Conservation (phyloP, 1,284 basidiomycete genomes). For the Kwoniella shivajii region DNA sequence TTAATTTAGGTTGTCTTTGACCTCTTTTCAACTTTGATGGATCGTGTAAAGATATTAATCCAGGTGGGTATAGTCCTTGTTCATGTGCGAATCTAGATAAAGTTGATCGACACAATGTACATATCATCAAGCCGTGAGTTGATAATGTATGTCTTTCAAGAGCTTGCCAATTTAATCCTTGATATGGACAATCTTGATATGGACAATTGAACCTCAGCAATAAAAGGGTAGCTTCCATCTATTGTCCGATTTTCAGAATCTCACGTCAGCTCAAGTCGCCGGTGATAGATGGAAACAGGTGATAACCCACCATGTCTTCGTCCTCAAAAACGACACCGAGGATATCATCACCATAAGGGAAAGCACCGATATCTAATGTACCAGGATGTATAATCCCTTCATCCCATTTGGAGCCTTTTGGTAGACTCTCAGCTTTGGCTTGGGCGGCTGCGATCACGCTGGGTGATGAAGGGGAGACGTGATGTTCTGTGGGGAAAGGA, state of each 20-base stretch:
- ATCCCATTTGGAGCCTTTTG: constrained; percentile 47
- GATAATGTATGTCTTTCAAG: constrained; percentile 64
- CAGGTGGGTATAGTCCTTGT: constrained; percentile 77
- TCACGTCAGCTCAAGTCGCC: background rate
- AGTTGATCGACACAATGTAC: constrained; percentile 82
- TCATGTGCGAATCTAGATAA: constrained; percentile 98
- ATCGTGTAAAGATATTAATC: constrained; percentile 72
- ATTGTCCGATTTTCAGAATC: background rate
- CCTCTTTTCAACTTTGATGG: constrained; percentile 67
- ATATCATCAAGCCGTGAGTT: constrained; percentile 74
- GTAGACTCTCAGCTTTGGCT: constrained; percentile 31
- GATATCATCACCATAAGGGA: constrained; percentile 71
- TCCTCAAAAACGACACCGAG: constrained; percentile 85
- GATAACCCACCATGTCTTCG: constrained; percentile 65
- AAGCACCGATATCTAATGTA: constrained; percentile 43
- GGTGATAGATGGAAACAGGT: background rate
- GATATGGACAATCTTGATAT: constrained; percentile 75
- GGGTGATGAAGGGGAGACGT: constrained; percentile 58
- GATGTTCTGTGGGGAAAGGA: constrained; percentile 64
- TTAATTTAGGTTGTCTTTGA: constrained; percentile 44
- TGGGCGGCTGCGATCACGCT: constrained; percentile 39
- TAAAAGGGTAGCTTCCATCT: constrained; percentile 90
- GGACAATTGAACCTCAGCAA: constrained; percentile 87
- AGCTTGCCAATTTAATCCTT: constrained; percentile 84
- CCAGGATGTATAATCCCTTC: constrained; percentile 45